phyloP scores from a whole-genome alignment of 805 yeast species.

The Kuraishia capsulata region DNA sequence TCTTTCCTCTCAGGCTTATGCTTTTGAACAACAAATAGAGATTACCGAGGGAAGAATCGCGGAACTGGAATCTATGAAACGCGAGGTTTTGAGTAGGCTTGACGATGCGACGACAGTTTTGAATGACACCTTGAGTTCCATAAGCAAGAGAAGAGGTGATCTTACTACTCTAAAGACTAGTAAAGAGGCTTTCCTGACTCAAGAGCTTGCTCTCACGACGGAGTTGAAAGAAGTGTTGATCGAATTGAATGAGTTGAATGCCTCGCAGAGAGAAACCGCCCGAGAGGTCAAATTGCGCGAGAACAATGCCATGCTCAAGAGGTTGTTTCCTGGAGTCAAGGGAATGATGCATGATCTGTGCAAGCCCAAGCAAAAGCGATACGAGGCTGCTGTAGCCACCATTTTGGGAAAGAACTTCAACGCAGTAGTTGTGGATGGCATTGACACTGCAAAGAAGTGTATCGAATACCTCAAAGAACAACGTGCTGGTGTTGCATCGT shows the following conservation, averaged over 20 bases:
- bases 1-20: conserved; percentile 22
- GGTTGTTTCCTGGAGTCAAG: conserved; percentile 75
- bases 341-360: conserved; percentile 79
- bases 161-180: conserved; percentile 20
- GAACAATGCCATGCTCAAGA: conserved; percentile 57
- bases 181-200: conserved; percentile 27
- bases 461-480: conserved; percentile 77
- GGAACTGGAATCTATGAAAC: conserved; percentile 21
- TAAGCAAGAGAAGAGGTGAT: conserved; percentile 17
- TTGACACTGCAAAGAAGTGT: conserved; percentile 64
- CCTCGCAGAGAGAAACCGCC: conserved; percentile 67
- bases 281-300: conserved; percentile 66
- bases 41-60: conserved; percentile 24
- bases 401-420: conserved; percentile 74
- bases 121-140: conserved; percentile 21
- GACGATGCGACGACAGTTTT: conserved; percentile 16
- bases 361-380: conserved; percentile 64
- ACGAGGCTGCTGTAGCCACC: conserved; percentile 65
- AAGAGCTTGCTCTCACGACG: conserved; percentile 55
- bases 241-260: conserved; percentile 62
- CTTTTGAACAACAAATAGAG: conserved; percentile 25
- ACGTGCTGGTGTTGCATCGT: conserved; percentile 75
- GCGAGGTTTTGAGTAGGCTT: conserved; percentile 18
- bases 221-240: conserved; percentile 51
- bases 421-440: conserved; percentile 74